Percentiles rank a stretch among this genome's conserved stretches.
Conservation (phyloP, 371 early-diverging fungal genomes). For the Cokeromyces recurvatus region DNA sequence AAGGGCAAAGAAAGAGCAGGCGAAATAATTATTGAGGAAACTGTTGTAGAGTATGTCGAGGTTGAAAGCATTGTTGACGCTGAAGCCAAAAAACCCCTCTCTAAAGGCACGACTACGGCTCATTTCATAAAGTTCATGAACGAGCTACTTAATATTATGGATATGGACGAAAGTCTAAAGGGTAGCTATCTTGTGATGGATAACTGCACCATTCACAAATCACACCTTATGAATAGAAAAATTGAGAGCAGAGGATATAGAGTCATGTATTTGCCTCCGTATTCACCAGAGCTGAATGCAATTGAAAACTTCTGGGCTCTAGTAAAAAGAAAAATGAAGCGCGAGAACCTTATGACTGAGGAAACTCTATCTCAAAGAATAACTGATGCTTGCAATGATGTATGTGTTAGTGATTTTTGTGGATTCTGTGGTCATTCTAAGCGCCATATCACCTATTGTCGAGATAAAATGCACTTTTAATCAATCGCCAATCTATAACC, state of each 20-base stretch:
- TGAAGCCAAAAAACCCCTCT: not conserved
- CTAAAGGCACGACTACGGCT: conserved; percentile 12
- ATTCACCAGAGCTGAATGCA: conserved; percentile 15
- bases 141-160: conserved; percentile 10
- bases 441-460: conserved; percentile 11
- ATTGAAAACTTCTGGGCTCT: conserved; percentile 16
- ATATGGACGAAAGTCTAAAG: conserved; percentile 12
- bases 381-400: conserved; percentile 8
- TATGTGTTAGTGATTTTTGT: conserved; percentile 8
- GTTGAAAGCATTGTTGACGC: too few relatives aligned
- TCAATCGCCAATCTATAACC: too few relatives aligned
- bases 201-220: conserved; percentile 13
- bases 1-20: conserved; percentile 8
- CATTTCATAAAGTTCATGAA: conserved; percentile 13
- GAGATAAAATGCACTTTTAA: too few relatives aligned
- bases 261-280: conserved; percentile 17
- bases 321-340: conserved; percentile 14
- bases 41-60: conserved; percentile 11
- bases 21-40: conserved; percentile 5
- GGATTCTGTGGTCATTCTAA: conserved; percentile 8
- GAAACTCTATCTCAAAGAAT: not conserved
- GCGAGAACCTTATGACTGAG: conserved; percentile 12
- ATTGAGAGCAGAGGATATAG: conserved; percentile 10
- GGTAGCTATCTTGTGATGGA: conserved; percentile 9
- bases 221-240: conserved; percentile 11